Percentiles rank a stretch among this genome's conserved stretches.
Conservation (phyloP, 768 basidiomycete genomes). For the Amanita pseudoporphyria region DNA sequence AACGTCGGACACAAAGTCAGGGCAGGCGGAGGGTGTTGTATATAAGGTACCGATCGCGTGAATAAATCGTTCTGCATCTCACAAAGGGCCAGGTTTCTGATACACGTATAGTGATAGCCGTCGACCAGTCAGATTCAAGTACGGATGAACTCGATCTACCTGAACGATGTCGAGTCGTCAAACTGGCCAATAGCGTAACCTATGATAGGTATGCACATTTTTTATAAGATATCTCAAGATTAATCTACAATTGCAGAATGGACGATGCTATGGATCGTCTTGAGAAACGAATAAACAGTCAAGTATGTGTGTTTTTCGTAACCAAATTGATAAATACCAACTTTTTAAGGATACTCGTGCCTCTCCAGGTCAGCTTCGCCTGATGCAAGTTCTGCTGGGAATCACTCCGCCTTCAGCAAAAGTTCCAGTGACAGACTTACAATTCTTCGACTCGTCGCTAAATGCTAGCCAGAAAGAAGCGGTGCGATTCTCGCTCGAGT, state of each 20-base stretch:
- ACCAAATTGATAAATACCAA: slow-evolving; percentile 8
- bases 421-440: slow-evolving; percentile 28
- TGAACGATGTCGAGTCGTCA: slow-evolving; percentile 76
- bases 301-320: neutral
- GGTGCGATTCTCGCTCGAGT: slow-evolving; percentile 71
- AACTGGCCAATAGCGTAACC: slow-evolving; percentile 87
- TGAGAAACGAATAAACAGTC: slow-evolving; percentile 21
- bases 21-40: slow-evolving; percentile 68
- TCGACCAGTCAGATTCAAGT: slow-evolving; percentile 51
- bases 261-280: slow-evolving; percentile 69
- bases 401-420: slow-evolving; percentile 37
- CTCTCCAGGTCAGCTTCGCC: slow-evolving; percentile 32
- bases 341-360: slow-evolving; percentile 28
- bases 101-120: slow-evolving; percentile 70
- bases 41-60: slow-evolving; percentile 49
- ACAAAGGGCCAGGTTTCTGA: slow-evolving; percentile 53
- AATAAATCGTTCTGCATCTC: neutral
- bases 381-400: slow-evolving; percentile 67
- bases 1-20: slow-evolving; percentile 27
- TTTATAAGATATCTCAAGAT: neutral
- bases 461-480: slow-evolving; percentile 84
- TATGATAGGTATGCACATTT: slow-evolving; percentile 59
- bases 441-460: slow-evolving; percentile 66
- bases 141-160: slow-evolving; percentile 70
- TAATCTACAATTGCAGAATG: slow-evolving; percentile 46